Base-by-base conservation (phyloP, 139 green algal species). In the Yamagishiella unicocca region DNA sequence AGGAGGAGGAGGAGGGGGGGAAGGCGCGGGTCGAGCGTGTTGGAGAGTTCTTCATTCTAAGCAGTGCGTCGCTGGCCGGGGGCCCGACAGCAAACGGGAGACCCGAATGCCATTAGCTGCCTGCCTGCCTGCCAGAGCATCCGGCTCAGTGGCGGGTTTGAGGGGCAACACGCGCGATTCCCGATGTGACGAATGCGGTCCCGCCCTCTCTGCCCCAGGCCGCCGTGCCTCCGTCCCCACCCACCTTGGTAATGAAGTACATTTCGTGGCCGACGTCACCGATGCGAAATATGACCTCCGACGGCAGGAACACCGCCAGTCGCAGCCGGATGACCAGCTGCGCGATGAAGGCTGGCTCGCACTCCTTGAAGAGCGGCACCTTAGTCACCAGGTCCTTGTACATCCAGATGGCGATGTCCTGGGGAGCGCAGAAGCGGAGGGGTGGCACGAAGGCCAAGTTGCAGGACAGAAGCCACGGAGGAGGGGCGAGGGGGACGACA, bases 231-330 rank as follows among this genome's bases (percentile, higher is more conserved):
- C 14, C 21, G 8, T 33, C 38, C 4, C 21, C 61, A 10, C 87
- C 10, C 66, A 93, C 91, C 87, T 94, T 95, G 33, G 87, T 91
- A 68, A 95, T 94, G 75, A 95, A 90, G 83, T 93, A 93, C 91
- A 95, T 94, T 62, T 94, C 90, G 43, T 93, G 90, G 14, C 93
- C 93, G 21, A 94, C 92, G 58, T 96, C 92, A 3, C 93, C 93
- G 12, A 90, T 88, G 5, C 72, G 73, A 72, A 95, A 96, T 58
- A 96, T 90, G 67, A 90, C 78, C 82, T 96, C 93, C 0, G 86
- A 71, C 5, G 89, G 78, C 86, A 94, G 73, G 81, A 91, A 95
- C 43, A 96, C 88, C 14, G 66, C 62, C 54, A 94, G 73, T 22
- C 90, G 79, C 37, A 96, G 89, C 25, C 85, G 68, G 46, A 90